Base-by-base conservation (phyloP, 2,329 filamentous ascomycete genomes). In the Neurospora sp. region DNA sequence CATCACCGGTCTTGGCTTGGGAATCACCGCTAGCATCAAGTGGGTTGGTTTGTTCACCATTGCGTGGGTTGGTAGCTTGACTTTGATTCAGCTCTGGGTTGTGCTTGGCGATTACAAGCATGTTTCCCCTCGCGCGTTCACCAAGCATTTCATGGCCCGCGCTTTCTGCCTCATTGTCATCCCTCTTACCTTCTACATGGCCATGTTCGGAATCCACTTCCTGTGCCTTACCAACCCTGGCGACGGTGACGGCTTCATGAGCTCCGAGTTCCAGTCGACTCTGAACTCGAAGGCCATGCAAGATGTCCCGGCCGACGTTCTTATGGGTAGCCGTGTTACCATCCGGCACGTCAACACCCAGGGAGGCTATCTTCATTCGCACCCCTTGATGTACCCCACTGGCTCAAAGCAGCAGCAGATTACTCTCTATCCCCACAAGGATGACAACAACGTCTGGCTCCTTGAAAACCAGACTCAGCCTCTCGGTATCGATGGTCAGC, bases 1-100 rank as follows among this genome's bases (percentile, higher is more conserved):
- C 70, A 89, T 93, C 78, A 96, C 92, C 66, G 96, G 96, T 76
- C 83, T 99, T 62, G 92, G 91, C 43, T 85, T 99, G 68, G 96
- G 96, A 73, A 90, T 95, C 68, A 98, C 96, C 8, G 88, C 90
- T 72, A 98, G 95, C 82, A 94, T 98, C 77, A 99, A 99, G 84
- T 99, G 96, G 96, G 96, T 99, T 78, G 96, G 96, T 68, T 86
- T 99, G 68, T 98, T 99, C 84, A 99, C 96, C 73, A 97, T 97
- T 80, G 96, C 95, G 67, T 99, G 96, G 96, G 93, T 99, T 75
- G 96, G 96, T 73, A 89, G 86, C 80, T 87, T 99, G 82, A 99
- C 96, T 43, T 81, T 95, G 66, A 80, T 99, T 66, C 96, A 99
- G 83, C 87, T 99, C 71, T 99, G 96, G 96, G 90, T 97, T 74